Base-by-base conservation (phyloP, 2,329 filamentous ascomycete species). In the Xylariaceae sp. region DNA sequence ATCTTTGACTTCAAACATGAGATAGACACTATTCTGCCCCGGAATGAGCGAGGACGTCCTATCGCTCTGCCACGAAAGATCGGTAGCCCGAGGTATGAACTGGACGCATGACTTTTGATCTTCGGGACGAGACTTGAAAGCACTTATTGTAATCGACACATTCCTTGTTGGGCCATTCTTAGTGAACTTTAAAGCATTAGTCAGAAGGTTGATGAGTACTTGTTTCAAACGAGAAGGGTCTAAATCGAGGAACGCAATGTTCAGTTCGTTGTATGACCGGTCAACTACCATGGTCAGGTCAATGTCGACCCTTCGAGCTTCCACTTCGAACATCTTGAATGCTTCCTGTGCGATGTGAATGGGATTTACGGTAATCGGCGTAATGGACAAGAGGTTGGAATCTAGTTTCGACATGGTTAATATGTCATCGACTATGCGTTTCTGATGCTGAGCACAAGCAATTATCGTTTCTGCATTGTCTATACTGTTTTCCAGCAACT, bases 381-480 rank as follows among this genome's bases (percentile, higher is more conserved):
- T 87, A 1, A 90, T 87, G 23, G 86, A 79, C 2, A 91, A 73
- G 45, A 90, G 79, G 46, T 85, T 85, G 1, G 86, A 88, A 67
- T 90, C 88, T 19, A 90, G 79, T 67, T 90, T 88, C 26, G 82
- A 86, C 29, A 88, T 74, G 1, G 85, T 88, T 19, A 88, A 70
- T 40, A 88, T 83, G 61, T 88, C 85, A 65, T 88, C 84, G 14
- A 88, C 84, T 56, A 88, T 88, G 7, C 84, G 79, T 73, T 89
- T 89, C 70, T 92, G 87, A 73, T 90, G 90, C 68, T 86, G 88
- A 48, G 89, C 87, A 70, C 90, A 93, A n/a, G 91, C 77, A 21
- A 86, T 85, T 68, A 93, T 92, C 1, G 89, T 92, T 51, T 67
- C 65, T 2, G 90, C 93, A 65, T 92, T 93, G 65, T 93, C 93